Evolutionary conservation across 352 stramenopile genomes (phyloP), one percentile per base, ranked within the genome.

Genomic region (Phytophthora fragariaefolia): DNA sequence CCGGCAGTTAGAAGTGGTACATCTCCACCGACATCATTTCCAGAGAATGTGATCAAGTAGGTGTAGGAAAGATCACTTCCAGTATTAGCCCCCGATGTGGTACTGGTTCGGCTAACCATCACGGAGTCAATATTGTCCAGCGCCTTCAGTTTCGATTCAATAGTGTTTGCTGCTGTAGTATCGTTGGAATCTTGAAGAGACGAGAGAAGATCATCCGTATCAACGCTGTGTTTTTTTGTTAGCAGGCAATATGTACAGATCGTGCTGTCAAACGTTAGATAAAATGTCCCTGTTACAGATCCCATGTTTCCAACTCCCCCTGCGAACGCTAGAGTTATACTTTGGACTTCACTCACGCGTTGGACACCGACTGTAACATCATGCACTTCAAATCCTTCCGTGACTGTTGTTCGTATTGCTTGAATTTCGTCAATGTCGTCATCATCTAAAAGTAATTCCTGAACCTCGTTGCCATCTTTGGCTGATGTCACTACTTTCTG

Each of bases 401-500:
- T 48, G 0, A 92, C 80, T 8, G 86, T 85, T 23, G 95, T 90
- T 20, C 86, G 85, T 17, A 99, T 74, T 0, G 92, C 82, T 66
- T 98, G 93, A 43, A 98, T 92, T 62, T 98, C 94, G 54, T 98
- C 92, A 15, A 97, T 52, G 69, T 98, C 89, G 54, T 94, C 85
- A 1, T 79, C 92, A 69, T 91, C 71, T 15, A 98, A 56, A 1
- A 71, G 60, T 5, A 98, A 59, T 20, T 91, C 81, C 65, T 98
- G 91, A 6, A 98, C 83, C 85, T 99, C 95, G 55, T 98, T 81
- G 0, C 88, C 87, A 69, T 99, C 97, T 1, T 83, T 80, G 7
- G 96, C 96, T 23, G 81, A 90, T 1, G 95, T 99, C 12, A 87
- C 95, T 3, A 99, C 81, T 13, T 80, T 92, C 72, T 98, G 92